A percentile compares a stretch with the other conserved stretches of the same genome.
phyloP scores from a whole-genome alignment of 2,329 filamentous ascomycete genomes.

The Helotiales sp. region DNA sequence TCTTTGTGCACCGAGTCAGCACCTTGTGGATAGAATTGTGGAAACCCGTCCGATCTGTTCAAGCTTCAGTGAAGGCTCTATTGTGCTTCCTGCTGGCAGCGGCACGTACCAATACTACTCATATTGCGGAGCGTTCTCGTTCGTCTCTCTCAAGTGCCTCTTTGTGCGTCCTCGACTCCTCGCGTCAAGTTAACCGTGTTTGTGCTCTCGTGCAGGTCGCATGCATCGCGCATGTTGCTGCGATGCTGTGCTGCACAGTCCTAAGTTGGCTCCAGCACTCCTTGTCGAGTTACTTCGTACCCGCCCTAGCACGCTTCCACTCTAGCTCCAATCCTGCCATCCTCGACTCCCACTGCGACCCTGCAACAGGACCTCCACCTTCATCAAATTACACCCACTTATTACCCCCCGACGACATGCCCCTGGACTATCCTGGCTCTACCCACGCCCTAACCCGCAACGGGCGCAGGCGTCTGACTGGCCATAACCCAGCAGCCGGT shows the following conservation, averaged over 20 bases:
- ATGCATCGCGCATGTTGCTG: too few relatives aligned
- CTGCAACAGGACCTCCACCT: background rate
- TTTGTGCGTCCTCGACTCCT: background rate
- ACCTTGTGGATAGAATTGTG: background rate
- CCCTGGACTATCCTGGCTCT: background rate
- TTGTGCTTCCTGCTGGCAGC: too few relatives aligned
- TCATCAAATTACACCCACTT: conserved; percentile 3
- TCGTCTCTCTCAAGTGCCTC: too few relatives aligned
- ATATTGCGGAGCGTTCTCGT: too few relatives aligned
- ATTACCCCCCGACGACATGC: background rate
- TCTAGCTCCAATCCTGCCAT: background rate
- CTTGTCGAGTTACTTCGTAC: too few relatives aligned
- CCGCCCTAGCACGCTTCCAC: background rate
- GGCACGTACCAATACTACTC: too few relatives aligned
- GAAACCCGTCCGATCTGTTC: background rate
- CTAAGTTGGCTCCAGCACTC: too few relatives aligned
- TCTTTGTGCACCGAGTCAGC: background rate
- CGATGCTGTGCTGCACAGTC: too few relatives aligned
- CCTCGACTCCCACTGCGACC: too few relatives aligned
- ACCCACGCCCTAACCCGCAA: too few relatives aligned
- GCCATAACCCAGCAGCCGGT: background rate
- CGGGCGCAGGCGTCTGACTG: too few relatives aligned
- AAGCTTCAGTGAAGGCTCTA: background rate
- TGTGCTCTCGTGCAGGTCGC: background rate
- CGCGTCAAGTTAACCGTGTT: background rate